Evolutionary conservation across 2,329 filamentous ascomycete genomes (phyloP), one percentile per base, ranked within the genome.

Genomic region (Diaporthe sp.): DNA sequence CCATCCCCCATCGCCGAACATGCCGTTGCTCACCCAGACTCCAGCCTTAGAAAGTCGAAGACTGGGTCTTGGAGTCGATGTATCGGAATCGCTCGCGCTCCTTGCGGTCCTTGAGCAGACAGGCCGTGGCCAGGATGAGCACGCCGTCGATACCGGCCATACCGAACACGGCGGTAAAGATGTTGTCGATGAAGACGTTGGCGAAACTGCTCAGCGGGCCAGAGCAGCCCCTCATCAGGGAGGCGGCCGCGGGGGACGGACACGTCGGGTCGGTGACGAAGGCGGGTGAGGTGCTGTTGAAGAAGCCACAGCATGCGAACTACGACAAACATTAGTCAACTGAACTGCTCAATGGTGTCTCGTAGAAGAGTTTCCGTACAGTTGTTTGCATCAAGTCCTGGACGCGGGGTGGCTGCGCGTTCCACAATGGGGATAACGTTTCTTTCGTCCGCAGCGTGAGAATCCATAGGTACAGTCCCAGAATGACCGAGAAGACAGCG

Each of bases 251-350:
- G 9, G 93, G 90, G 81, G 92, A 94, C 13, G 91, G 88, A 83
- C 94, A 97, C 2, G 89, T 90, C 8, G 83, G 78, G 79, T 96
- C 92, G 74, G 90, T 91, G 77, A 95, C 87, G 82, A 96, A 96
- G 70, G 92, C 91, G 15, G 93, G 93, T 17, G 90, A 88, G 6
- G 92, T 93, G 82, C 89, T 91, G 85, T 95, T 95, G 79, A 90
- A 85, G 85, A 94, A 97, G 77, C 94, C 94, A 80, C 94, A 97
- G 90, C 94, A 97, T 79, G 91, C 82, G 82, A 96, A 96, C 92
- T 95, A 80, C 79, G 44, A 77, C 79, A 80, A 79, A 79, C 77
- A 72, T 78, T 72, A 78, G 67, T 55, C 4, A 22, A n/a, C 8
- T 58, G n/a, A 4, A 2, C 13, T 17, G 8, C 10, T 17, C 13